Evolutionary conservation across 2,329 filamentous ascomycete genomes (phyloP).

Genomic region (Clarireedia homoeocarpa): DNA sequence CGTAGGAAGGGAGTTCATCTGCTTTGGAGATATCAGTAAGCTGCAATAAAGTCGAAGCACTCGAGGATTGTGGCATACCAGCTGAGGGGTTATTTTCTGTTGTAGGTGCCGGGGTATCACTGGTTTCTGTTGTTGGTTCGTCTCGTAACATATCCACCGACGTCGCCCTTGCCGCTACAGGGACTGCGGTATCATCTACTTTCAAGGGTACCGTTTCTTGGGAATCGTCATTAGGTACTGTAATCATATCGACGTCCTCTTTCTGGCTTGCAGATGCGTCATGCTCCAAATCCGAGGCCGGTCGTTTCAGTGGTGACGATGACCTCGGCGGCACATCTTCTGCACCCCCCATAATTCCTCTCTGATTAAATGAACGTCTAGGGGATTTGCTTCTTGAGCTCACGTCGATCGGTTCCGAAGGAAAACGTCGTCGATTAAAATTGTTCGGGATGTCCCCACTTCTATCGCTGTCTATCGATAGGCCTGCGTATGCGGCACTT

Average conservation of each 20-base stretch:
- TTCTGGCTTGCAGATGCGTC: conserved; percentile 21
- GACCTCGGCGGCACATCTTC: conserved; percentile 51
- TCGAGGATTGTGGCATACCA: not conserved
- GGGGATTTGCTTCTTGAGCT: conserved; percentile 41
- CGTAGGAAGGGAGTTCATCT: conserved; percentile 38
- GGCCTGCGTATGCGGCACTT: conserved; percentile 47
- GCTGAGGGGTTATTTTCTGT: conserved; percentile 6
- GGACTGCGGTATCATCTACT: conserved; percentile 7
- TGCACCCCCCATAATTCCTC: conserved; percentile 53
- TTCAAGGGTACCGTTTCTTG: not conserved
- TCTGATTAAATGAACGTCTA: conserved; percentile 36
- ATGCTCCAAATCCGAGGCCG: conserved; percentile 38
- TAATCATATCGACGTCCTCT: conserved; percentile 30
- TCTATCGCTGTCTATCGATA: conserved; percentile 49
- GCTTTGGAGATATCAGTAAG: not conserved
- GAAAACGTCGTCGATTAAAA: conserved; percentile 26
- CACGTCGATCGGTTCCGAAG: conserved; percentile 26
- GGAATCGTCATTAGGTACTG: conserved; percentile 13
- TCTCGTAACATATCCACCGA: conserved; percentile 22
- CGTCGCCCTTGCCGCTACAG: conserved; percentile 12
- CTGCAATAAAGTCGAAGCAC: not conserved
- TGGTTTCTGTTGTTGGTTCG: conserved; percentile 7
- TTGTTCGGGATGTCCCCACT: conserved; percentile 29
- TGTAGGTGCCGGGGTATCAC: not conserved
- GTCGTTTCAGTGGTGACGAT: conserved; percentile 57